Base-by-base conservation (phyloP, 1,284 basidiomycete species). In the Xanthoconium separans region DNA sequence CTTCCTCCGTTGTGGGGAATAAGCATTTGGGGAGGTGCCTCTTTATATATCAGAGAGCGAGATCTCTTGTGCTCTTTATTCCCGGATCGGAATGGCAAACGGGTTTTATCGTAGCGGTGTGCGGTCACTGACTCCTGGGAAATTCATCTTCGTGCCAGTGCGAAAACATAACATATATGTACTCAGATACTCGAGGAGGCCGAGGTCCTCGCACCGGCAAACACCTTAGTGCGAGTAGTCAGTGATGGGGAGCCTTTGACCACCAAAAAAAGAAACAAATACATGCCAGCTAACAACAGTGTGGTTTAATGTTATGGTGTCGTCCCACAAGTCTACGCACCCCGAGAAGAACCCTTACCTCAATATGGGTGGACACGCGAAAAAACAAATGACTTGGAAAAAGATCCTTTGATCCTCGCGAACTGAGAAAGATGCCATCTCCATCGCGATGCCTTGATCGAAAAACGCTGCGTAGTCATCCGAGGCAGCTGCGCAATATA, bases 11-110 rank as follows among this genome's bases (percentile, higher is more conserved):
- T 47, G 18, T 12, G 24, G 11, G 3, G 46, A 47, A 16, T 18
- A 20, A 18, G 7, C 11, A 7, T 27, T 27, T 6, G 7, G 11
- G 15, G n/a, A 45, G 13, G 15, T 4, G 16, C 10, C 1, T 11
- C 37, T 40, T 48, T 60, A 57, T 51, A 50, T 49, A 22, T 29
- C 4, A 4, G 46, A 31, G 10, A 37, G 27, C 13, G 36, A 42
- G 11, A 11, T 34, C 24, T 27, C n/a, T 22, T 31, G 33, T 15
- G 36, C 46, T 20, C 9, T 29, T 18, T 12, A 41, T 37, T 18
- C 36, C 36, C 36, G 16, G 16, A 18, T 10, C 36, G 36, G 36
- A n/a, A 37, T 16, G n/a, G n/a, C 36, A n/a, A n/a, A n/a, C 9
- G n/a, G 34, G 34, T 16, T 34, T 7, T 16, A 16, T 16, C 34